These are phyloP conservation scores for Suillus hirtellus DNA, from an alignment of 768 basidiomycete genomes.

Conservation along the genomic window DNA sequence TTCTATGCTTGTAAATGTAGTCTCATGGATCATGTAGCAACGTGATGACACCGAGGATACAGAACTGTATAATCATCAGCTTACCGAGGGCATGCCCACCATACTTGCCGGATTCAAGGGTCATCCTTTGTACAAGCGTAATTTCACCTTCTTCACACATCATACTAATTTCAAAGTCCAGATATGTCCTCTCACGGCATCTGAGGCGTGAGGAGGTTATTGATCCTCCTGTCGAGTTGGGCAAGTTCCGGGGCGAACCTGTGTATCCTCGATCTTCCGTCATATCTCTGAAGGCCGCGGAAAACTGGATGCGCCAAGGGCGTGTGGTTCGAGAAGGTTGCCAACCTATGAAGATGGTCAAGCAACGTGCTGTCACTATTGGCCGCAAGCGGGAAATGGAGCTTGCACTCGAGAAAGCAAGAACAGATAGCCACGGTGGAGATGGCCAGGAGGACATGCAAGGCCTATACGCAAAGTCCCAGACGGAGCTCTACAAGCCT, in stretches of 20 bases:
- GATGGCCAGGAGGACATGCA: slow-evolving; percentile 69
- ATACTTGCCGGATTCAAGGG: slow-evolving; percentile 92
- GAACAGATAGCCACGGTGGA: slow-evolving; percentile 36
- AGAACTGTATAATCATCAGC: slow-evolving; percentile 73
- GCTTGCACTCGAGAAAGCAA: slow-evolving; percentile 45
- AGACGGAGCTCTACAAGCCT: slow-evolving; percentile 82
- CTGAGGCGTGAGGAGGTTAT: slow-evolving; percentile 87
- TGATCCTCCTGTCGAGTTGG: slow-evolving; percentile 77
- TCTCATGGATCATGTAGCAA: slow-evolving; percentile 51
- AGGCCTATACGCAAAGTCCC: slow-evolving; percentile 79
- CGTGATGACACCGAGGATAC: slow-evolving; percentile 93
- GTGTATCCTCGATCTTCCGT: slow-evolving; percentile 88
- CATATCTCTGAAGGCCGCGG: slow-evolving; percentile 83
- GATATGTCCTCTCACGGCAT: slow-evolving; percentile 85
- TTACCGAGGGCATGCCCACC: slow-evolving; percentile 92
- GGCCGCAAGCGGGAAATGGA: slow-evolving; percentile 74
- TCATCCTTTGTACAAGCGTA: slow-evolving; percentile 74
- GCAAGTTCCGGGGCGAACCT: slow-evolving; percentile 89
- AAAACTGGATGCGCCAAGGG: slow-evolving; percentile 94
- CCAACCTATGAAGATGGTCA: slow-evolving; percentile 89
- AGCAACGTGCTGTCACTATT: slow-evolving; percentile 81
- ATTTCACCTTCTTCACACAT: slow-evolving; percentile 10
- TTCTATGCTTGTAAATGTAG: slow-evolving; percentile 15
- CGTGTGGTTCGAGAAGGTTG: slow-evolving; percentile 67
- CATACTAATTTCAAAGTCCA: slow-evolving; percentile 29